Evolutionary conservation across 768 basidiomycete species (phyloP), one percentile per base, ranked within the genome.

Genomic region (Mrakia gelida): DNA sequence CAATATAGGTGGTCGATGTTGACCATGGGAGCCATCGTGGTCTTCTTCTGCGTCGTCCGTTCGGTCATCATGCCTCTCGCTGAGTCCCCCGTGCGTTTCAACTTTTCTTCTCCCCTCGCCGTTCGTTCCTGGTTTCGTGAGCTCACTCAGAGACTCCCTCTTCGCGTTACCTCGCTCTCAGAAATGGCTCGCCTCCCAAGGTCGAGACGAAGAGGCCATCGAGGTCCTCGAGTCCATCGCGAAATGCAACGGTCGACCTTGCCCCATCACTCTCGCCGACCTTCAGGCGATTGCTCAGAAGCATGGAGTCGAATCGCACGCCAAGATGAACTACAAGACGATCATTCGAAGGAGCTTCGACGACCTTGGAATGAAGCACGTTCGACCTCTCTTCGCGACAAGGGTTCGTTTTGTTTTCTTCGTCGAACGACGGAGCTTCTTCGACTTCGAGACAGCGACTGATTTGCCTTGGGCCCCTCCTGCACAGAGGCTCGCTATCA

Each of bases 181-280:
- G 59, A 73, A 73, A 45, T 73, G 71, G 71, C 56, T 73, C 30
- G 71, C 71, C 28, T 73, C 71, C 26, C 71, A 73, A 52, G 71
- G 71, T n/a, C 49, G 71, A 56, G 71, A 73, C 56, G 71, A 30
- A 13, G 71, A 73, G 71, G 71, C 71, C 3, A 73, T 73, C 56
- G 71, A 73, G 56, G 41, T 43, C 16, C 71, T 73, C 71, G 49
- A 73, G 16, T 28, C 30, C 6, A 73, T 73, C 52, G 71, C 71
- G 7, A 49, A 52, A 23, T 43, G 30, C 38, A 73, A 73, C 71
- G 21, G 56, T 11, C 28, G 45, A 13, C 15, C 49, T 1, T 28
- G 52, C 52, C 56, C 71, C 26, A 30, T 73, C 45, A 54, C 71
- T 10, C 28, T 73, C 32, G 41, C 38, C 30, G 52, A 73, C 56